Evolutionary conservation across 2,329 filamentous ascomycete species (phyloP).

Genomic region (Pezicula neosporulosa): DNA sequence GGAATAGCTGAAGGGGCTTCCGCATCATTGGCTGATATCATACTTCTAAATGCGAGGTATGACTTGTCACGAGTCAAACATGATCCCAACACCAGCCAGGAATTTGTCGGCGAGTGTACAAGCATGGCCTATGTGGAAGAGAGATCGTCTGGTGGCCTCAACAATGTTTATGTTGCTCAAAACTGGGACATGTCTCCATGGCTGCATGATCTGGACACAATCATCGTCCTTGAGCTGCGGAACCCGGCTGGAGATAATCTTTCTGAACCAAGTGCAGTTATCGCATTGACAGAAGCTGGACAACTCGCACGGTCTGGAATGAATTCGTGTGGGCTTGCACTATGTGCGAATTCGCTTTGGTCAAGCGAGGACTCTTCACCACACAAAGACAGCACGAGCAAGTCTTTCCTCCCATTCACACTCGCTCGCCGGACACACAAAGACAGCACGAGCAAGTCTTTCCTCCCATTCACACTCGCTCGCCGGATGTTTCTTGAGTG

Average conservation of each 20-base stretch:
- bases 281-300: constrained; percentile 27
- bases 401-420: constrained; percentile 18
- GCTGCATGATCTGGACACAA: constrained; percentile 15
- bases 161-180: not conserved
- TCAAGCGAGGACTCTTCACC: constrained; percentile 22
- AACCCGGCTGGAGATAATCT: constrained; percentile 12
- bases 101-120: constrained; percentile 3
- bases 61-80: constrained; percentile 14
- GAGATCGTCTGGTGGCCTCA: not conserved
- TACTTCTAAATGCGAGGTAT: constrained; percentile 23
- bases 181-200: constrained; percentile 17
- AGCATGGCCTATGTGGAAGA: not conserved
- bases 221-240: constrained; percentile 26
- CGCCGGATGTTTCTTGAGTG: constrained; percentile 23
- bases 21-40: constrained; percentile 16
- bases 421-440: constrained; percentile 2
- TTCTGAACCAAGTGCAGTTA: constrained; percentile 8
- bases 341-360: constrained; percentile 25
- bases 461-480: no score
- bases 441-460: no score
- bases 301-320: constrained; percentile 26
- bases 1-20: constrained; percentile 22
- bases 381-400: constrained; percentile 3
- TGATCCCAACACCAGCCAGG: not conserved
- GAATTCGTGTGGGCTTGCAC: constrained; percentile 24